Base-by-base conservation (phyloP, 2,329 filamentous ascomycete species). In the Penicillium frequentans region DNA sequence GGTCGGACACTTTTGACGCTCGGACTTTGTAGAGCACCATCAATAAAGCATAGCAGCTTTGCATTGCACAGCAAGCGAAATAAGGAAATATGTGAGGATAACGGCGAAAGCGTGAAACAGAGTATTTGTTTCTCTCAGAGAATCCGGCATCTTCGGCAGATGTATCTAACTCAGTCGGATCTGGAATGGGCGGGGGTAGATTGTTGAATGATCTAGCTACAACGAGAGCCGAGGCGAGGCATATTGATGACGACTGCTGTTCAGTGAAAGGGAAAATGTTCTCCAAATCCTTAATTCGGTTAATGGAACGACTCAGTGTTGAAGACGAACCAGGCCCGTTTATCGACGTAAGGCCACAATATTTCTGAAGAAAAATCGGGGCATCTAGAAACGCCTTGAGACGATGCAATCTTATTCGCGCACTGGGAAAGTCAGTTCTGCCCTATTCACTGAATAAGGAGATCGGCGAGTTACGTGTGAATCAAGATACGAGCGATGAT, bases 301-400 rank as follows among this genome's bases (percentile, higher is more conserved):
- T 24, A 13, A 2, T 26, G 19, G 16, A 24, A 26, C 26, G 19
- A 24, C 19, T 19, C 19, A 24, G 21, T 45, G 10, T 23, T 45
- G 43, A 5, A 10, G 26, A 24, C 4, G 13, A 8, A 13, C 19
- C 43, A 10, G 9, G 24, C 14, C 26, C 26, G 43, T 45, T 23
- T 26, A 42, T 53, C 47, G 26, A 43, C 14, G 24, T 39, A n/a
- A 53, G 51, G n/a, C 47, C 51, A 14, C 51, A 53, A 19, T 46
- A 53, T 16, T 47, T 53, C 13, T 53, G 42, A 5, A 53, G 29
- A 24, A 47, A 53, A 16, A 53, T 29, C 2, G 51, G 51, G 13
- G 24, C 9, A 27, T 53, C 29, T 14, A 26, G 29, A 21, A 53
- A 53, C 6, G 51, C 51, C 14, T 43, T 42, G 27, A 43, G 31